These are phyloP conservation scores for Suhomyces sp. DNA, from an alignment of 805 yeast species.

Conservation along the genomic window DNA sequence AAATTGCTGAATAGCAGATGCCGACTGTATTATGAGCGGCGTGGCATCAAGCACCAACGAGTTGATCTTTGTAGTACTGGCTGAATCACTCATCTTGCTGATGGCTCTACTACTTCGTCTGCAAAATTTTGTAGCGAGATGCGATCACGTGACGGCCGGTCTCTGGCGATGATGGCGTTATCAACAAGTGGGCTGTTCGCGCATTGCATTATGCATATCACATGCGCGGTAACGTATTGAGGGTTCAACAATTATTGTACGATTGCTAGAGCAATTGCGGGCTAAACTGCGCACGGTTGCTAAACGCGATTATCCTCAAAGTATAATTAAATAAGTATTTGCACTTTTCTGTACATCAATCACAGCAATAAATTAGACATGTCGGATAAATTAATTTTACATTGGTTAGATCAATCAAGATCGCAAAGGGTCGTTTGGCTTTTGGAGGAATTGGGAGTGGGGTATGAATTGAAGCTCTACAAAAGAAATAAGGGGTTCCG, in stretches of 20 bases:
- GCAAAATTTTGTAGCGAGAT: background rate
- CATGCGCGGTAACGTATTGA: background rate
- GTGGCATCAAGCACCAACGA: conserved; percentile 89
- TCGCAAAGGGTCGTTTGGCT: conserved; percentile 38
- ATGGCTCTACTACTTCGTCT: background rate
- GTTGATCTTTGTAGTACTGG: conserved; percentile 23
- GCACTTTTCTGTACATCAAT: no score
- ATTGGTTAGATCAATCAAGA: conserved; percentile 33
- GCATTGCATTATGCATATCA: background rate
- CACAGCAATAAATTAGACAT: background rate
- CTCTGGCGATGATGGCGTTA: no score
- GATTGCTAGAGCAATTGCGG: background rate
- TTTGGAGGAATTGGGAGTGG: conserved; percentile 32
- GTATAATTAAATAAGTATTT: background rate
- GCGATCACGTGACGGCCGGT: background rate
- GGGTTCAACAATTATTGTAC: no score
- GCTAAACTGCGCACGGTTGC: background rate
- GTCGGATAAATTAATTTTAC: conserved; percentile 16
- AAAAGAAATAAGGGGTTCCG: conserved; percentile 20
- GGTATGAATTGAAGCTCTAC: conserved; percentile 33
- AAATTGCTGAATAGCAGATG: conserved; percentile 63
- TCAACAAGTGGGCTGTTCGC: background rate
- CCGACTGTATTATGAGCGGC: conserved; percentile 85
- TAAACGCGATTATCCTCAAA: background rate
- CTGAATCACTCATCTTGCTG: background rate